Percentiles rank a stretch among this genome's conserved stretches.
Evolutionary conservation across 2,329 filamentous ascomycete species (phyloP).

Genomic region (Hymenoscyphus infarciens): DNA sequence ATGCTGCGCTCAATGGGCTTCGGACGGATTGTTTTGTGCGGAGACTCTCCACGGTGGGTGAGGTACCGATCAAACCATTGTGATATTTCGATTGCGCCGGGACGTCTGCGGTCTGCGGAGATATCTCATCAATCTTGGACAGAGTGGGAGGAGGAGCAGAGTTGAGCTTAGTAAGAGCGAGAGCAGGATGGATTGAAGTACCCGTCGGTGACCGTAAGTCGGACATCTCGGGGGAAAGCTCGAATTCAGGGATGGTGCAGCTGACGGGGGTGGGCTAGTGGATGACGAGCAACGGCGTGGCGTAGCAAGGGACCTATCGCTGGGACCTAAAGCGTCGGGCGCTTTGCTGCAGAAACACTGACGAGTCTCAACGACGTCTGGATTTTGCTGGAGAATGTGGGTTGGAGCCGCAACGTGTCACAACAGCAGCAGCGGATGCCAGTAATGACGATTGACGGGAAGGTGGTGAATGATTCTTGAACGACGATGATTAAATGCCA

Average conservation of each 20-base stretch:
- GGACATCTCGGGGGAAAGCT: constrained; percentile 36
- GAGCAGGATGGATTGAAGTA: constrained; percentile 47
- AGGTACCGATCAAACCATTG: constrained; percentile 29
- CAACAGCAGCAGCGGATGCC: background rate
- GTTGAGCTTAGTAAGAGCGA: constrained; percentile 36
- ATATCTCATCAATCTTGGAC: constrained; percentile 29
- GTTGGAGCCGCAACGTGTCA: constrained; percentile 1
- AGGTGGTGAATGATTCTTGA: background rate
- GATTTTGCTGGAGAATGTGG: background rate
- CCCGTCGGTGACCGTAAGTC: constrained; percentile 41
- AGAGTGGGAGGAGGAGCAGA: constrained; percentile 15
- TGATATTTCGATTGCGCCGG: constrained; percentile 19
- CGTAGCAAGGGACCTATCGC: constrained; percentile 7
- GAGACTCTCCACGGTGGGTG: constrained; percentile 38
- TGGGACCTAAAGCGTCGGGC: background rate
- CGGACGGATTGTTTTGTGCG: constrained; percentile 42
- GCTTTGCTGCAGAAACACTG: background rate
- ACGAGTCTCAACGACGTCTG: background rate
- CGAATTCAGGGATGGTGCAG: background rate
- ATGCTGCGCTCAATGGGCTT: constrained; percentile 39
- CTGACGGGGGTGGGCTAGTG: background rate
- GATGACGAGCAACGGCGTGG: constrained; percentile 9
- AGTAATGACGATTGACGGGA: background rate
- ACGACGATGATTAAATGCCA: background rate
- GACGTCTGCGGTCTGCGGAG: constrained; percentile 16